These are phyloP conservation scores for Dacryopinax spathularia DNA, from an alignment of 768 basidiomycete genomes.

Conservation along the genomic window DNA sequence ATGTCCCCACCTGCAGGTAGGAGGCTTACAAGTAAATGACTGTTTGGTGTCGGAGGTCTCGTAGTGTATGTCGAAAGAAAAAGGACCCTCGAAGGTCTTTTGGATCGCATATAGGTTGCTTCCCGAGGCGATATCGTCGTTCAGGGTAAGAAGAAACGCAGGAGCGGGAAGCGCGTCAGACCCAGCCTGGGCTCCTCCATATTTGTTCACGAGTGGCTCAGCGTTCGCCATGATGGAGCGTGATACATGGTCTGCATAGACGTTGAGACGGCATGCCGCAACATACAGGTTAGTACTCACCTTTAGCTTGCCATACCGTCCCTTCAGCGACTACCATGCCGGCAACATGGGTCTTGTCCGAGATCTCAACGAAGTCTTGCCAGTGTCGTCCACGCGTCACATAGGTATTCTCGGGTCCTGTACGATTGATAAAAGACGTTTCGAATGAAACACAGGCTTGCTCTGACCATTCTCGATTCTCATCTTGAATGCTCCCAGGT, in stretches of 20 bases:
- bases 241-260: not conserved
- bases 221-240: slow-evolving; percentile 23
- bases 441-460: not conserved
- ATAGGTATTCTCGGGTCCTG: slow-evolving; percentile 46
- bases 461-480: slow-evolving; percentile 59
- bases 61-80: slow-evolving; percentile 81
- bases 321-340: slow-evolving; percentile 49
- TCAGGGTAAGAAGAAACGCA: slow-evolving; percentile 59
- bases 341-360: slow-evolving; percentile 57
- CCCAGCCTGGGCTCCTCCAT: slow-evolving; percentile 33
- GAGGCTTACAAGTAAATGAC: slow-evolving; percentile 45
- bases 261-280: not conserved
- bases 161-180: slow-evolving; percentile 48
- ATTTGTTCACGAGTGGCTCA: slow-evolving; percentile 38
- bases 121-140: slow-evolving; percentile 54
- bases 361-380: slow-evolving; percentile 40
- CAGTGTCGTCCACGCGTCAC: slow-evolving; percentile 43
- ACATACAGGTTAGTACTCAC: slow-evolving; percentile 25
- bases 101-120: slow-evolving; percentile 82
- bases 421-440: not conserved
- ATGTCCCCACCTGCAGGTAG: not conserved
- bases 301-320: slow-evolving; percentile 74
- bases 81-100: slow-evolving; percentile 68
- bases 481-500: slow-evolving; percentile 71
- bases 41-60: slow-evolving; percentile 59